Percentiles rank a stretch among this genome's conserved stretches.
Evolutionary conservation across 164 flowering plant genomes (phyloP).

Genomic region (Aristolochia contorta): DNA sequence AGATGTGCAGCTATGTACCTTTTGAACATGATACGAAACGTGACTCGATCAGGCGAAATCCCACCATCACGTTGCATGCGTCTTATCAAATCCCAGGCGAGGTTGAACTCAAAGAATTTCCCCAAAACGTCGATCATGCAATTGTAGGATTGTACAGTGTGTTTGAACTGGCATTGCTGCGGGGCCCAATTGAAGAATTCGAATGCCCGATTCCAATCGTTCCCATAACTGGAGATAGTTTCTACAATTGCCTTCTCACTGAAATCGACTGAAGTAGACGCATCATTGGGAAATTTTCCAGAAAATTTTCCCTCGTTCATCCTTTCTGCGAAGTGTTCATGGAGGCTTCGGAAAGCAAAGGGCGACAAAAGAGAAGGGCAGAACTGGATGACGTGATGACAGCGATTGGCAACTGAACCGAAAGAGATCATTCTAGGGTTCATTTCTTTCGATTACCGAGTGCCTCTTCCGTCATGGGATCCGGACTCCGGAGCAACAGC

Average conservation of each 20-base stretch:
- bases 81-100: slow-evolving; percentile 42
- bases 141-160: slow-evolving; percentile 58
- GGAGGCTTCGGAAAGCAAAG: no score
- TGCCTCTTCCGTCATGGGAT: no score
- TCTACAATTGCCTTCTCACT: slow-evolving; percentile 33
- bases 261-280: slow-evolving; percentile 6
- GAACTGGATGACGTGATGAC: no score
- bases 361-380: no score
- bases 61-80: slow-evolving; percentile 24
- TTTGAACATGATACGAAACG: slow-evolving; percentile 74
- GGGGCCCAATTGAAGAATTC: slow-evolving; percentile 89
- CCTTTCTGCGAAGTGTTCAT: no score
- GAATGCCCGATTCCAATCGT: slow-evolving; percentile 63
- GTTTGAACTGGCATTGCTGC: slow-evolving; percentile 28
- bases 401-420: no score
- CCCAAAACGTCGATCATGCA: slow-evolving; percentile 65
- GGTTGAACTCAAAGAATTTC: slow-evolving; percentile 72
- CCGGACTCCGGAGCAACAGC: no score
- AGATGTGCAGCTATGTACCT: slow-evolving; percentile 65
- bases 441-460: no score
- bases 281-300: neutral
- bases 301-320: no score
- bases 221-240: slow-evolving; percentile 50
- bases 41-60: slow-evolving; percentile 41
- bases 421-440: no score